These are phyloP conservation scores for Malbranchea cinnamomea DNA, from an alignment of 2,329 filamentous ascomycete species.

Conservation along the genomic window DNA sequence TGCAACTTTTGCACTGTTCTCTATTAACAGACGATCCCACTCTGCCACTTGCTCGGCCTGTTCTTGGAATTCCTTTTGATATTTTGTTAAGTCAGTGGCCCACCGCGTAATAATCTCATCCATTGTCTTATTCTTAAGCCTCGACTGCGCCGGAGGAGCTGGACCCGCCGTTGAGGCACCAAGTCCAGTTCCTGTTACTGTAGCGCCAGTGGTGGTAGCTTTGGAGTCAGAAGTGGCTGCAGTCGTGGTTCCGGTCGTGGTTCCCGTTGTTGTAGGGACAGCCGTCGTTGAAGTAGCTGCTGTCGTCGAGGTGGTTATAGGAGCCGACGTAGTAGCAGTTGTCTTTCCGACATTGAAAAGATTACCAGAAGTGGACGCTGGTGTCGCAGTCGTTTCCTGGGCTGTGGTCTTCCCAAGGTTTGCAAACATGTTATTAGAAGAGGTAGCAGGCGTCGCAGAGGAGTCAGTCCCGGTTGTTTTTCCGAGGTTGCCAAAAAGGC, in stretches of 20 bases:
- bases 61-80: slow-evolving; percentile 89
- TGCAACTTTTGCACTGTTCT: slow-evolving; percentile 90
- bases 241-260: slow-evolving; percentile 17
- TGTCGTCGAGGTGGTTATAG: slow-evolving; percentile 13
- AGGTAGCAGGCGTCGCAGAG: slow-evolving; percentile 17
- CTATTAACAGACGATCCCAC: slow-evolving; percentile 86
- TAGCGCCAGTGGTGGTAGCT: slow-evolving; percentile 16
- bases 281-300: slow-evolving; percentile 14
- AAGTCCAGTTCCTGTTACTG: slow-evolving; percentile 29
- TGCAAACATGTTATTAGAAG: slow-evolving; percentile 12
- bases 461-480: slow-evolving; percentile 14
- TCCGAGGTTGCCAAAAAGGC: slow-evolving; percentile 17
- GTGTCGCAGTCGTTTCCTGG: slow-evolving; percentile 12
- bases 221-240: slow-evolving; percentile 15
- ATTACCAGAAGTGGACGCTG: slow-evolving; percentile 14
- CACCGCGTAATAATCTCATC: slow-evolving; percentile 96
- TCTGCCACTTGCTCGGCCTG: slow-evolving; percentile 74
- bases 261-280: slow-evolving; percentile 20
- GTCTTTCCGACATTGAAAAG: slow-evolving; percentile 16
- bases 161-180: slow-evolving; percentile 68
- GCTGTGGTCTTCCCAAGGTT: slow-evolving; percentile 15
- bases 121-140: slow-evolving; percentile 97
- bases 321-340: slow-evolving; percentile 11
- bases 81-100: slow-evolving; percentile 88
- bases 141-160: slow-evolving; percentile 62